These are phyloP conservation scores for Nectriaceae sp. DNA, from an alignment of 2,329 filamentous ascomycete species.

Conservation along the genomic window DNA sequence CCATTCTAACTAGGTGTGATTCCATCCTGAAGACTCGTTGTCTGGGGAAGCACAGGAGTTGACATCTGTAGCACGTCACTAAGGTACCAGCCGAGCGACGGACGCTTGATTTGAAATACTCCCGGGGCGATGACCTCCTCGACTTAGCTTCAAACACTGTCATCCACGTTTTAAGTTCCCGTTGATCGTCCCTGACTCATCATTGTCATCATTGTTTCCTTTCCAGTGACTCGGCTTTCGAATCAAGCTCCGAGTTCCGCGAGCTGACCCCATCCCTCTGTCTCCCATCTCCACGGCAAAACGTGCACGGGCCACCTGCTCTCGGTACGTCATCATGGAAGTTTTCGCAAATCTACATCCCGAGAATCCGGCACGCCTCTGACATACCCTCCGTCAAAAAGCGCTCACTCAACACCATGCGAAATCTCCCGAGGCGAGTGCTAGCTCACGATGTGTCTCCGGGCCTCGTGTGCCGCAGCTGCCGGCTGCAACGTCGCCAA, in stretches of 20 bases:
- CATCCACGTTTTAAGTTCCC: no score
- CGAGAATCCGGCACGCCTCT: constrained; percentile 7
- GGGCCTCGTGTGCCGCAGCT: constrained; percentile 32
- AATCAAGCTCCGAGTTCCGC: constrained; percentile 7
- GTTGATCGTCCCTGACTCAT: background rate
- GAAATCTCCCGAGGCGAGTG: constrained; percentile 25
- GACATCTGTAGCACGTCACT: no score
- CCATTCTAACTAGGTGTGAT: no score
- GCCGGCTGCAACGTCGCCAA: constrained; percentile 33
- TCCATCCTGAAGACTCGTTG: no score
- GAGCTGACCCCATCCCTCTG: no score
- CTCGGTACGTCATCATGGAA: constrained; percentile 25
- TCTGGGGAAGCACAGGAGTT: no score
- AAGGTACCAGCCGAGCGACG: no score
- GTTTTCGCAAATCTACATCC: constrained; percentile 17
- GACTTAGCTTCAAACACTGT: no score
- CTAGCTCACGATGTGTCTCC: constrained; percentile 17
- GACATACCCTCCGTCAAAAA: constrained; percentile 5
- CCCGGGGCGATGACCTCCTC: background rate
- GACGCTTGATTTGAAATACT: background rate
- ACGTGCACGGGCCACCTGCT: constrained; percentile 19
- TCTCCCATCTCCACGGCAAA: background rate
- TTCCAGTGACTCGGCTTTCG: background rate
- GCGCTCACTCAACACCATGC: constrained; percentile 19
- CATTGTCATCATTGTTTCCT: background rate